Percentiles rank a stretch among this genome's conserved stretches.
Evolutionary conservation across 768 basidiomycete genomes (phyloP).

Genomic region (Ramaria sp.): DNA sequence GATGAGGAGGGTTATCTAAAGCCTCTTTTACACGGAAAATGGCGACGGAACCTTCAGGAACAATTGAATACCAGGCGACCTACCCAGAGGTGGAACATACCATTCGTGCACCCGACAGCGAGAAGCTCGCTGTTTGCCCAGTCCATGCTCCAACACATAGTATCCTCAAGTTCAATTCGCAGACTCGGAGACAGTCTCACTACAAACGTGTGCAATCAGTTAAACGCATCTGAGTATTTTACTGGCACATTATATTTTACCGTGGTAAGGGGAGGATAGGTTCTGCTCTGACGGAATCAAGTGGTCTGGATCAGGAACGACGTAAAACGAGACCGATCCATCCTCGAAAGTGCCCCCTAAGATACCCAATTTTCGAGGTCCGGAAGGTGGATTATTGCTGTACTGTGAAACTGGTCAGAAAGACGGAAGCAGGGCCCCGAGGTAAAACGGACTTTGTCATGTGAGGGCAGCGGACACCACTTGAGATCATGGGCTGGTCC

Average conservation of each 20-base stretch:
- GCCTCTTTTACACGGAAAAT: constrained; percentile 24
- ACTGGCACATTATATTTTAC: constrained; percentile 25
- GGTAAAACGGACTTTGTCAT: constrained; percentile 38
- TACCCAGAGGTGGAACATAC: constrained; percentile 25
- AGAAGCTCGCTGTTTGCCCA: constrained; percentile 83
- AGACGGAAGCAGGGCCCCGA: not conserved
- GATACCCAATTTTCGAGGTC: constrained; percentile 61
- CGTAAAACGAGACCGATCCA: constrained; percentile 69
- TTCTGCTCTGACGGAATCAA: constrained; percentile 23
- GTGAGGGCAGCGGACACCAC: constrained; percentile 88
- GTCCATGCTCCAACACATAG: constrained; percentile 70
- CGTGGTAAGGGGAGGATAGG: constrained; percentile 30
- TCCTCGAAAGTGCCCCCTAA: constrained; percentile 81
- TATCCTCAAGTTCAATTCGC: constrained; percentile 64
- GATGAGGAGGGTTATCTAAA: not conserved
- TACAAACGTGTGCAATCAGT: constrained; percentile 17
- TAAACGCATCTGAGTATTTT: not conserved
- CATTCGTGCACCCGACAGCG: constrained; percentile 77
- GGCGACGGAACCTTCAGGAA: constrained; percentile 20
- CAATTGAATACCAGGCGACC: constrained; percentile 4
- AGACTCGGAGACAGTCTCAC: constrained; percentile 57
- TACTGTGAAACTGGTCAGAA: not conserved
- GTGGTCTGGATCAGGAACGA: constrained; percentile 68
- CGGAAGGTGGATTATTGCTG: not conserved
- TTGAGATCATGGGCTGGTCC: constrained; percentile 74